Base-by-base conservation (phyloP, 1,139 yeast species). In the Saccharomyces hybrid region DNA sequence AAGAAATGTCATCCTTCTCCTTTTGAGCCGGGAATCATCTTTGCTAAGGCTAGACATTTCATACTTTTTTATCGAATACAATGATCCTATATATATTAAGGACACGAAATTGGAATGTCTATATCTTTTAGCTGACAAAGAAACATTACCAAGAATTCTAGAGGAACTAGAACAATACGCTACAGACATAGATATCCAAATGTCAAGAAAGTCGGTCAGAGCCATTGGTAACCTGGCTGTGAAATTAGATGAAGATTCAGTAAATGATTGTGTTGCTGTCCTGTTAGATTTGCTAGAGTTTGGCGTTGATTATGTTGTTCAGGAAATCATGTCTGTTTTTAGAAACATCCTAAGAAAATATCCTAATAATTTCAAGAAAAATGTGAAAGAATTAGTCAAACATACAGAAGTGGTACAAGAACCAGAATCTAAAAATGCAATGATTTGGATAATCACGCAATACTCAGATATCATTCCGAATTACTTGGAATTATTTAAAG, bases 201-300 rank as follows among this genome's bases (percentile, higher is more conserved):
- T 88, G 83, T 88, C 95, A 1, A 75, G 95, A 54, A 88, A 89
- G 64, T 89, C 97, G 0, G 84, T 91, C 2, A 74, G 96, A 56
- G 96, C 96, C 0, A 84, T 93, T 61, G 97, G 97, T 2, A 88
- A 89, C 63, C 74, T 93, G 42, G 96, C 96, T 0, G 83, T 90
- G 32, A 89, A 88, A 64, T 73, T 89, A 27, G 83, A 77, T 52
- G 80, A 73, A 52, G 75, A 79, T 0, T 75, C 82, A 1, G 83
- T 93, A 0, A 73, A 77, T 8, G 75, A 77, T 42, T 88, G 96
- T 68, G 86, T 87, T 5, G 79, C 79, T 14, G 81, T 82, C 0
- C 70, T 90, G 5, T 65, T 82, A 52, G 85, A 80, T 48, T 74
- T 89, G 56, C 72, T 86, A 1, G 75, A 84, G 1, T 83, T 84